Evolutionary conservation across 2,329 filamentous ascomycete genomes (phyloP).

Genomic region (Helotiales sp.): DNA sequence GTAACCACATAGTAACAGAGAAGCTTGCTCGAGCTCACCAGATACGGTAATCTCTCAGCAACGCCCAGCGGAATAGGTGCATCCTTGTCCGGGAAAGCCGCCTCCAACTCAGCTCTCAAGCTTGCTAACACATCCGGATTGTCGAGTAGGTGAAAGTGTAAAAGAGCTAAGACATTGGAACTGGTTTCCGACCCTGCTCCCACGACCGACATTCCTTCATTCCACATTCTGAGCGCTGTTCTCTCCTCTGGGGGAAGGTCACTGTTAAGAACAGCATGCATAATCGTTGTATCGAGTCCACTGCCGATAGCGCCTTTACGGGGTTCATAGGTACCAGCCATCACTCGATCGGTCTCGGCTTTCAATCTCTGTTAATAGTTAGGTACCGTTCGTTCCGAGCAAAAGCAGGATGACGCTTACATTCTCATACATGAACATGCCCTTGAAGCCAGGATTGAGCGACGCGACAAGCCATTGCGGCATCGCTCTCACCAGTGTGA

Average conservation of each 20-base stretch:
- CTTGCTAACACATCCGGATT: not conserved
- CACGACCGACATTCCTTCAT: not conserved
- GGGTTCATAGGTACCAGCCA: not conserved
- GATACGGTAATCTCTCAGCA: not conserved
- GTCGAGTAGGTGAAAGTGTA: not conserved
- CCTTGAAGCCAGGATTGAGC: slow-evolving; percentile 3
- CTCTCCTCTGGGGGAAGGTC: not conserved
- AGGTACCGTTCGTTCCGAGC: not conserved
- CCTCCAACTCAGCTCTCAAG: not conserved
- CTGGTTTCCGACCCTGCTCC: not conserved
- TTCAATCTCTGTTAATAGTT: not conserved
- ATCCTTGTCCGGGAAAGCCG: not conserved
- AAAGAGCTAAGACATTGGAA: not conserved
- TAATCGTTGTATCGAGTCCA: not conserved
- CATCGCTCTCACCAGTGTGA: slow-evolving; percentile 5
- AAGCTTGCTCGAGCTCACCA: not conserved
- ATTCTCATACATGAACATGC: slow-evolving; percentile 6
- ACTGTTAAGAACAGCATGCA: not conserved
- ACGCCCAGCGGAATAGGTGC: not conserved
- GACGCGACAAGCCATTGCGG: slow-evolving; percentile 6
- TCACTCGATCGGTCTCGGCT: not conserved
- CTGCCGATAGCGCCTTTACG: not conserved
- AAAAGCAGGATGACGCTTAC: not conserved
- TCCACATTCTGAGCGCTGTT: not conserved
- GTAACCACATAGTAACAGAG: not conserved